Conservation (phyloP, 495 filamentous ascomycete species). For the Barbatosphaeria neglecta region DNA sequence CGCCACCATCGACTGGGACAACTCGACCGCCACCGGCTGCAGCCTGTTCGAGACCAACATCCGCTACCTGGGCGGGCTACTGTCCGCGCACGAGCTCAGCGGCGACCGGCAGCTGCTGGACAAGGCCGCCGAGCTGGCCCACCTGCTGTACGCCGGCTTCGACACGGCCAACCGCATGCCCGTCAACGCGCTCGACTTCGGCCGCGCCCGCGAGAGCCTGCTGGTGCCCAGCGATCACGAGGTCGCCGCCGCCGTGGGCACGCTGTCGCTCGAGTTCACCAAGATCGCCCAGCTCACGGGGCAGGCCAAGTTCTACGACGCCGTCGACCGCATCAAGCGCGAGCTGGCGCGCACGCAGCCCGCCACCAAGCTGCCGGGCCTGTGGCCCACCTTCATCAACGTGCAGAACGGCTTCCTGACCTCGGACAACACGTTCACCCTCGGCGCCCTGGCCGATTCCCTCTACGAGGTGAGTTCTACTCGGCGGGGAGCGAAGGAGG, state of each 20-base stretch:
- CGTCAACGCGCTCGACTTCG: conserved; percentile 52
- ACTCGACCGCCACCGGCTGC: conserved; percentile 36
- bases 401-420: conserved; percentile 14
- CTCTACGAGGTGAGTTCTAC: conserved; percentile 49
- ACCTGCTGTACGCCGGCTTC: conserved; percentile 70
- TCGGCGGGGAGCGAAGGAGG: background rate
- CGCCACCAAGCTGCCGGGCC: conserved; percentile 55
- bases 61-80: conserved; percentile 61
- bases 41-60: conserved; percentile 68
- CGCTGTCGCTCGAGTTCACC: conserved; percentile 73
- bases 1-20: conserved; percentile 62
- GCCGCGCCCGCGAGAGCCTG: conserved; percentile 68
- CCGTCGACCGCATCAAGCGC: conserved; percentile 62
- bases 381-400: conserved; percentile 25
- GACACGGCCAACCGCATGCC: conserved; percentile 88
- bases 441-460: conserved; percentile 74
- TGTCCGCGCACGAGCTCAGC: conserved; percentile 68
- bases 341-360: conserved; percentile 57
- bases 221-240: conserved; percentile 43
- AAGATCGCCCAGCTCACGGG: conserved; percentile 70
- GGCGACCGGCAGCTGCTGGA: conserved; percentile 48
- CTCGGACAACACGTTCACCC: conserved; percentile 40
- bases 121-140: conserved; percentile 68
- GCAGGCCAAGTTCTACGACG: conserved; percentile 74
- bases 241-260: conserved; percentile 61